Base-by-base conservation (phyloP, 2,329 filamentous ascomycete species). In the Sarocladium oryzae region DNA sequence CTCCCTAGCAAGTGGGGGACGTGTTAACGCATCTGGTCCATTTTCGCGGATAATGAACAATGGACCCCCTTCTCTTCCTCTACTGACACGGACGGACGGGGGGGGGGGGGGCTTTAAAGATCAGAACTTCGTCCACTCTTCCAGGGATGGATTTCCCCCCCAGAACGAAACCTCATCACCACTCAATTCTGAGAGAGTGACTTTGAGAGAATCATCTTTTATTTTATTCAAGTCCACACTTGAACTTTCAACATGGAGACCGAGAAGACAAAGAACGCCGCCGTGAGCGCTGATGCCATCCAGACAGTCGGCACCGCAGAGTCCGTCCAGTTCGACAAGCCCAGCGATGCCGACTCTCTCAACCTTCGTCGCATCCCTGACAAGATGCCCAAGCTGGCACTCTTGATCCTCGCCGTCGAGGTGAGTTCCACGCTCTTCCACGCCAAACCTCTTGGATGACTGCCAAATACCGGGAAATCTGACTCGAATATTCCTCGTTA, bases 391-490 rank as follows among this genome's bases (percentile, higher is more conserved):
- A 50, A 54, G 20, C 51, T 63, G 32, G 60, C 58, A 2, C 49
- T 62, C 18, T 40, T 62, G 24, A 61, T 63, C 35, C 55, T 64
- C 2, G 56, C 61, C 26, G 61, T 64, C 16, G 61, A 60, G 49
- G 58, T 59, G 26, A 1, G 37, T 15, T 9, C 10, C 11, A 26
- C 3, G 13, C 10, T 18, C 9, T 15, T 32, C 4, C n/a, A n/a
- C n/a, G n/a, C n/a, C n/a, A n/a, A n/a, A n/a, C n/a, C n/a, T n/a
- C n/a, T n/a, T n/a, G n/a, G n/a, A n/a, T n/a, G n/a, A n/a, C n/a
- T n/a, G n/a, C 33, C 13, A 8, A 8, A 9, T n/a, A 15, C 15
- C 33, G 13, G 33, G 16, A n/a, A 10, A 36, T 40, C 21, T 45
- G 7, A n/a, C 10, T 8, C 40, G 13, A 26, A 28, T 4, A 28